These are phyloP conservation scores for Styphnolobium japonicum DNA, from an alignment of 306 rosid species.

Conservation along the genomic window DNA sequence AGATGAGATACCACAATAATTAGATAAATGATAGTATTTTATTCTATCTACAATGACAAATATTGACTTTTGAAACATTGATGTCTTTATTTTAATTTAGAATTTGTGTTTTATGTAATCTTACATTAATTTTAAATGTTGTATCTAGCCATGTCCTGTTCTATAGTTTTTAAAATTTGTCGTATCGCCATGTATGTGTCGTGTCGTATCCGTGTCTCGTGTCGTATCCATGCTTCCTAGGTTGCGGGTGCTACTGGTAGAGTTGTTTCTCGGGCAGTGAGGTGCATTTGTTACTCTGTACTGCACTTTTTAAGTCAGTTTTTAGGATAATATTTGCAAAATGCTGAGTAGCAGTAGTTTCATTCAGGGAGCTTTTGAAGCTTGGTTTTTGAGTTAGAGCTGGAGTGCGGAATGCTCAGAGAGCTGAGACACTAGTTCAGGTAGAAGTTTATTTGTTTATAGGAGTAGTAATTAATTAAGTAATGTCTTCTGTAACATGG, in stretches of 20 bases:
- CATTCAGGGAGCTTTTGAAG: conserved; percentile 90
- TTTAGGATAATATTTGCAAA: neutral
- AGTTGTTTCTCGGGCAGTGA: conserved; percentile 94
- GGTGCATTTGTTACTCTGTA: conserved; percentile 42
- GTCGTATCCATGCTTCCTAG: no score
- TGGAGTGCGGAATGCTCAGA: conserved; percentile 74
- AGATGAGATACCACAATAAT: no score
- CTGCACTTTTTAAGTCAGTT: neutral
- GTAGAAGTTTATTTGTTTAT: conserved; percentile 38
- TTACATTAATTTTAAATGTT: no score
- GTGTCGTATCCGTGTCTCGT: no score
- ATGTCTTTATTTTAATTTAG: no score
- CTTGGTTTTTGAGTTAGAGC: conserved; percentile 92
- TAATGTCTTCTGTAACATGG: conserved; percentile 5
- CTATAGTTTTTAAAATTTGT: no score
- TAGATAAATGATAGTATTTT: no score
- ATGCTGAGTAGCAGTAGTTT: conserved; percentile 16
- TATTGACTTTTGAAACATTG: no score
- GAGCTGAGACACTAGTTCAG: conserved; percentile 64
- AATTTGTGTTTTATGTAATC: no score
- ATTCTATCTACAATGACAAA: no score
- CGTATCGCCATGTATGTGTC: no score
- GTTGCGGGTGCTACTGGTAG: conserved; percentile 98
- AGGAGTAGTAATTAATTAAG: neutral
- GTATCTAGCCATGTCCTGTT: no score